A percentile compares a stretch with the other conserved stretches of the same genome.
phyloP scores from a whole-genome alignment of 140 eudicot genomes.

The Anethum foeniculum region DNA sequence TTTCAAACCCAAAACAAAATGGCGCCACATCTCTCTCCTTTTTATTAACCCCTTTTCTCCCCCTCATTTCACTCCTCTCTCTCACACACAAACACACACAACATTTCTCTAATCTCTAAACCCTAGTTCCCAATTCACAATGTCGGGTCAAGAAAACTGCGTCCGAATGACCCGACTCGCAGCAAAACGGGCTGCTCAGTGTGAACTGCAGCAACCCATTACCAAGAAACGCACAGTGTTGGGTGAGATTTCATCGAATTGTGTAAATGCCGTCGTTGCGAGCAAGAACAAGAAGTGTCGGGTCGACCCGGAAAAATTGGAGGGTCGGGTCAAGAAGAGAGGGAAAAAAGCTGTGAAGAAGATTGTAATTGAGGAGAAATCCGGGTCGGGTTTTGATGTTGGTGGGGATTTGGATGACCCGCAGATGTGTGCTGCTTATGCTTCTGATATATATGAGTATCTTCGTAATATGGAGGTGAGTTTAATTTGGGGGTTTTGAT shows the following conservation, averaged over 20 bases:
- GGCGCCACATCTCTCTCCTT: constrained; percentile 33
- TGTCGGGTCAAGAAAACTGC: constrained; percentile 53
- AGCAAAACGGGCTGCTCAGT: constrained; percentile 49
- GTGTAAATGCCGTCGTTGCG: neutral
- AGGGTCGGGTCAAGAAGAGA: constrained; percentile 11
- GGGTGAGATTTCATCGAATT: constrained; percentile 47
- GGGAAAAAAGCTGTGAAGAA: neutral
- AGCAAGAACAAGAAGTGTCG: neutral
- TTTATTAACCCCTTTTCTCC: neutral
- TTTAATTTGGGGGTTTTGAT: neutral
- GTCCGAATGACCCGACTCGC: constrained; percentile 56
- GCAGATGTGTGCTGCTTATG: constrained; percentile 67
- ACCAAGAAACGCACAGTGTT: constrained; percentile 60
- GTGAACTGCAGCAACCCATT: constrained; percentile 26
- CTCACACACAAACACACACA: neutral
- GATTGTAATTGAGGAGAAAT: neutral
- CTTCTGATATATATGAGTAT: constrained; percentile 53
- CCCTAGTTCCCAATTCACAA: constrained; percentile 6
- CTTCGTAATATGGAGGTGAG: constrained; percentile 72
- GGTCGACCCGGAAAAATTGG: neutral
- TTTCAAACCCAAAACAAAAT: constrained; percentile 18
- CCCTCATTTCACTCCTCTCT: constrained; percentile 7
- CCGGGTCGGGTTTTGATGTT: constrained; percentile 18
- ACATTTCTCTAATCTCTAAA: neutral
- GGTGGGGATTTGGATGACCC: constrained; percentile 42